Evolutionary conservation across 331 rosid species (phyloP), one percentile per base, ranked within the genome.

Genomic region (Telfairia occidentalis): DNA sequence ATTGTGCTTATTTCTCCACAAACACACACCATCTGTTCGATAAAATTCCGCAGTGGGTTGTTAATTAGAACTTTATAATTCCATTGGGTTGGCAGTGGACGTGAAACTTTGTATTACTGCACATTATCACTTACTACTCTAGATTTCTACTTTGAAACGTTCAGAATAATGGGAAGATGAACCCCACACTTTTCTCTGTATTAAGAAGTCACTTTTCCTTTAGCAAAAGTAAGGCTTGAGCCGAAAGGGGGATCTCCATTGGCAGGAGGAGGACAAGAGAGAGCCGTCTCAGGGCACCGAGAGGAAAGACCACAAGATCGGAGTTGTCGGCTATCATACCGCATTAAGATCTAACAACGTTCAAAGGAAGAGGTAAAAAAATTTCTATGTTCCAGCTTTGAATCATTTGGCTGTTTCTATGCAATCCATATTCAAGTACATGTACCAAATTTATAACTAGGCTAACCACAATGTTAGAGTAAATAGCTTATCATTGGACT

Each of bases 141-240:
- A 66, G 52, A 66, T 66, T 66, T 66, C 50, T 66, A 40, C 32
- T 67, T 42, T 67, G 13, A 67, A 67, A 42, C 49, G 54, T 67
- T 67, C 13, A 21, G 23, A 42, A 7, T n/a, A 42, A 67, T 42
- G 54, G 54, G 54, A 42, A 67, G 54, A 19, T 34, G 34, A 15
- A 2, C 53, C 73, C 53, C 73, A 21, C 54, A 2, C 5, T 11
- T 65, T 65, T 8, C 50, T 65, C 73, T 65, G 38, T 65, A 65
- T 65, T 66, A 21, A 67, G 49, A 67, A 50, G 37, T 23, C 37
- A 42, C 52, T 67, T 67, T 42, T 67, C 21, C 74, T 42, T 43
- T 67, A 12, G 11, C 48, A 19, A 64, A 34, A 64, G 54, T 67
- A 67, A 67, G 48, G 74, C 18, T 67, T 42, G 37, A 67, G 34